A percentile compares a stretch with the other conserved stretches of the same genome.
These are phyloP conservation scores for Geosmithia putterillii DNA, from an alignment of 2,329 filamentous ascomycete genomes.

Conservation along the genomic window DNA sequence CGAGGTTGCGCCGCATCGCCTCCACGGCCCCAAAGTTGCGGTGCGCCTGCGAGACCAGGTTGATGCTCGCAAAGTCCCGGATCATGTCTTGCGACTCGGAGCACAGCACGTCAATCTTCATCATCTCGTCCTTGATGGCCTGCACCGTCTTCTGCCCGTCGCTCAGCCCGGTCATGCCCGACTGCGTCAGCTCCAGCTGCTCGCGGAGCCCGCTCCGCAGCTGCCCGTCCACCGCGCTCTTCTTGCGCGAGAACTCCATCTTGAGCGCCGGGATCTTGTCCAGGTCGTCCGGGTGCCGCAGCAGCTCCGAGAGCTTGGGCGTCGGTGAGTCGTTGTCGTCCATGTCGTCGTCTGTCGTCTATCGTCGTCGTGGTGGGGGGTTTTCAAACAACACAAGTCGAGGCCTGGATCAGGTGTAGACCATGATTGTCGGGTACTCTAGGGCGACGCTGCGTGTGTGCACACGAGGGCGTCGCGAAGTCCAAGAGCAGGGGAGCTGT, in stretches of 20 bases:
- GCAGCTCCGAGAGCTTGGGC: conserved; percentile 80
- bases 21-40: conserved; percentile 92
- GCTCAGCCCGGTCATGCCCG: conserved; percentile 77
- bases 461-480: background rate
- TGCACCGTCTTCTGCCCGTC: conserved; percentile 88
- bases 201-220: conserved; percentile 79
- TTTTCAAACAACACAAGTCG: background rate
- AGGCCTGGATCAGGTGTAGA: background rate
- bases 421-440: background rate
- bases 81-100: conserved; percentile 97
- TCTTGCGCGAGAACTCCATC: conserved; percentile 88
- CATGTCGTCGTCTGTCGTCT: conserved; percentile 13
- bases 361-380: background rate
- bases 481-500: background rate
- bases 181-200: conserved; percentile 88
- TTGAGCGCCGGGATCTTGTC: conserved; percentile 89
- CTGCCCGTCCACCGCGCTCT: conserved; percentile 80
- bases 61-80: conserved; percentile 87
- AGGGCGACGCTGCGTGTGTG: background rate
- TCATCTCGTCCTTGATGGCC: conserved; percentile 94
- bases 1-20: conserved; percentile 82
- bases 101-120: conserved; percentile 95
- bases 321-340: conserved; percentile 43
- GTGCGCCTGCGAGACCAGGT: conserved; percentile 85
- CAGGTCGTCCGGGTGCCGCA: conserved; percentile 91